These are phyloP conservation scores for Leucogyrophana mollusca DNA, from an alignment of 768 basidiomycete species.

Conservation along the genomic window DNA sequence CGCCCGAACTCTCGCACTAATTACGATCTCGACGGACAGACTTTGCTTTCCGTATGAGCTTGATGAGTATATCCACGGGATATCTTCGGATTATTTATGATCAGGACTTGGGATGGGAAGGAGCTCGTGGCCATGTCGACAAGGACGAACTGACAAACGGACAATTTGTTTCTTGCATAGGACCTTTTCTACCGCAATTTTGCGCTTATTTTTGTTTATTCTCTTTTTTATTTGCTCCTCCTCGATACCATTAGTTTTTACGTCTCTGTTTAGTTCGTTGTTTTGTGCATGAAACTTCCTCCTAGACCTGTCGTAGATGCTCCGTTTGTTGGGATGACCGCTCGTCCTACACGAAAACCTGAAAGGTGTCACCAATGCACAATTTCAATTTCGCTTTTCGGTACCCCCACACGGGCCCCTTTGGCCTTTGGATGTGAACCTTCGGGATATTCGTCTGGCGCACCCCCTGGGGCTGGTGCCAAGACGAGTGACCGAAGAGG, in stretches of 20 bases:
- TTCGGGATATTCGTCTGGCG: no score
- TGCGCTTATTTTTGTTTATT: slow-evolving; percentile 3
- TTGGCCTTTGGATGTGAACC: no score
- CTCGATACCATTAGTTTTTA: slow-evolving; percentile 15
- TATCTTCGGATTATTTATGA: slow-evolving; percentile 20
- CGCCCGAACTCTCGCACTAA: slow-evolving; percentile 24
- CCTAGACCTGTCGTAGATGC: neutral
- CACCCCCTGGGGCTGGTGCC: no score
- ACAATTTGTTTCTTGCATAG: slow-evolving; percentile 19
- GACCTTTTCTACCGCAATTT: slow-evolving; percentile 11
- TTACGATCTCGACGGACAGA: slow-evolving; percentile 19
- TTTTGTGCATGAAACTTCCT: slow-evolving; percentile 10
- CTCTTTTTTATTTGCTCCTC: slow-evolving; percentile 3
- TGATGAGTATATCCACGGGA: slow-evolving; percentile 22
- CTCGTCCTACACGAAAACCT: no score
- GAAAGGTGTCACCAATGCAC: no score
- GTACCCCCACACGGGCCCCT: no score
- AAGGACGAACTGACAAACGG: slow-evolving; percentile 23
- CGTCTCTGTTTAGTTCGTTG: slow-evolving; percentile 24
- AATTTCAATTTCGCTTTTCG: no score
- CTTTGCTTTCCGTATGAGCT: slow-evolving; percentile 20
- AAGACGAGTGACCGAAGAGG: no score
- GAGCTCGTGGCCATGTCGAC: neutral
- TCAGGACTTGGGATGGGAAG: slow-evolving; percentile 11
- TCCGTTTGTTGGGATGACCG: slow-evolving; percentile 4